Evolutionary conservation across 768 basidiomycete species (phyloP).

Genomic region (Tylopilus felleus): DNA sequence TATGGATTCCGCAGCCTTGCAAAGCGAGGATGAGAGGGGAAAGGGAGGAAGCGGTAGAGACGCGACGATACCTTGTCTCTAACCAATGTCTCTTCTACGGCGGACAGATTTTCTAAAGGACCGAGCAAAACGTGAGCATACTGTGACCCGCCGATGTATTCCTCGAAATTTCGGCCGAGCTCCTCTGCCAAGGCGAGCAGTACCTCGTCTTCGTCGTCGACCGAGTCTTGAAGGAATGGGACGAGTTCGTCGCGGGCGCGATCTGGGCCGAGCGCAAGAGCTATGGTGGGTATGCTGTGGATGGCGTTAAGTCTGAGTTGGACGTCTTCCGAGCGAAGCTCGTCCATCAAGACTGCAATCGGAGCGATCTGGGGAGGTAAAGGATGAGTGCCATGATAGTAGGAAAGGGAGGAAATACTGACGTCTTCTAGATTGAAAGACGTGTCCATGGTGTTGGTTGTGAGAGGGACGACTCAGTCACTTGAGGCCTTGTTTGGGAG

Average conservation of each 20-base stretch:
- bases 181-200: constrained; percentile 94
- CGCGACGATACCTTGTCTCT: constrained; percentile 78
- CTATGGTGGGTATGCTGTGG: constrained; percentile 96
- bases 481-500: constrained; percentile 12
- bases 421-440: constrained; percentile 70
- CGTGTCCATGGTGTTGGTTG: constrained; percentile 52
- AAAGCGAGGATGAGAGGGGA: constrained; percentile 10
- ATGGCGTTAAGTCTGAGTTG: constrained; percentile 95
- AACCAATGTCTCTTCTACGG: constrained; percentile 96
- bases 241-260: constrained; percentile 94
- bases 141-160: constrained; percentile 90
- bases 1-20: constrained; percentile 92
- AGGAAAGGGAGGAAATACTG: constrained; percentile 21
- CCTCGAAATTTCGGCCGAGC: constrained; percentile 85
- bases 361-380: constrained; percentile 68
- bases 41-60: background rate
- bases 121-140: constrained; percentile 85
- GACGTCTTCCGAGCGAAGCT: constrained; percentile 96
- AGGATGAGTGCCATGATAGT: constrained; percentile 11
- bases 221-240: constrained; percentile 96
- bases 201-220: constrained; percentile 99
- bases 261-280: constrained; percentile 91
- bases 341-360: constrained; percentile 97
- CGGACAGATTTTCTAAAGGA: constrained; percentile 91
- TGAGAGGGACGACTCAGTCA: no score